Base-by-base conservation (phyloP, 352 stramenopile species). In the Pythium phragmiticola region DNA sequence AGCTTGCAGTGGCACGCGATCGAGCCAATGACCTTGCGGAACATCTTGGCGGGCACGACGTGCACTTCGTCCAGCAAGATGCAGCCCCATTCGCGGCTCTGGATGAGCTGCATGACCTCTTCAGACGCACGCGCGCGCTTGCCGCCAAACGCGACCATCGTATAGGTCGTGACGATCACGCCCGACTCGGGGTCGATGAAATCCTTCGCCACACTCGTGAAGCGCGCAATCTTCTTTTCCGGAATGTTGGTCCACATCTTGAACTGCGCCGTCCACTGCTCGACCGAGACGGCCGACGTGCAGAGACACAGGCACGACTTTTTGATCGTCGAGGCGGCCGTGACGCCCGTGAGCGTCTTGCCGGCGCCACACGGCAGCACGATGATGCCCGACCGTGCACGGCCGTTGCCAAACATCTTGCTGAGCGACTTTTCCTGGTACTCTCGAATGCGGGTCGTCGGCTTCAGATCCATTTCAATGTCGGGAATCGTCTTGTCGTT, bases 351-450 rank as follows among this genome's bases (percentile, higher is more conserved):
- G 16, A 90, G 77, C 33, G 84, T 92, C 60, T 90, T 92, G 21
- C 82, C 82, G 43, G 98, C 97, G 47, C 97, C 97, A 75, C 98
- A 99, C 0, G 97, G 97, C 41, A 99, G 80, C 42, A 99, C 98
- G 70, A 99, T 99, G 65, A 99, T 99, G 16, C 98, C 98, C n/a
- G 95, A 99, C 43, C 98, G 82, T 14, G 97, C 97, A 42, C 97
- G 94, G 8, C 97, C 97, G 75, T 99, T 99, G 21, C 97, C 97
- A 81, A 99, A 99, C 98, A 99, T 99, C 67, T 99, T 99, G 59
- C 92, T 98, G 17, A 99, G 84, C 21, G 90, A 98, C 62, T 98
- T 97, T 68, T 99, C 96, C 74, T 99, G 98, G 80, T 99, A 99
- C 49, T 97, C 84, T 30, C 98, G 92, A 71, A 99, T 98, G 33